Evolutionary conservation across 768 basidiomycete species (phyloP).

Genomic region (Dioszegia crocea): DNA sequence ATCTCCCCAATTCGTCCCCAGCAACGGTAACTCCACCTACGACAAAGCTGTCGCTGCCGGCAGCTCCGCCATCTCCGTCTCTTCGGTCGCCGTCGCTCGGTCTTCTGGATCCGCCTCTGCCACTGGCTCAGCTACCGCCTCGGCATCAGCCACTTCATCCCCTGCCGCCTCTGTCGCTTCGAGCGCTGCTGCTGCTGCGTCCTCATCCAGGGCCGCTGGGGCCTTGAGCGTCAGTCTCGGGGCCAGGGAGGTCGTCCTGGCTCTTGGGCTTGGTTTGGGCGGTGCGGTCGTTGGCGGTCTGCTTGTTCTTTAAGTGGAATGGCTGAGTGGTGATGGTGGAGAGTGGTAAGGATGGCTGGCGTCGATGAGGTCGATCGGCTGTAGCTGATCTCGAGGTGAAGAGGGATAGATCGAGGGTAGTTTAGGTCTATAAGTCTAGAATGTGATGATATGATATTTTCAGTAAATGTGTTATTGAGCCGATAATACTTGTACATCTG

Average conservation of each 20-base stretch:
- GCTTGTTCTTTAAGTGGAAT: neutral
- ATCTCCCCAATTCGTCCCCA: slow-evolving; percentile 4
- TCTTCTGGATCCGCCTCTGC: no score
- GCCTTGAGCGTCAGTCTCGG: neutral
- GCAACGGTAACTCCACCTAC: slow-evolving; percentile 9
- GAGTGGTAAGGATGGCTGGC: no score
- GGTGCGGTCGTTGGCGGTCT: neutral
- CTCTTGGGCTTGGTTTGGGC: neutral
- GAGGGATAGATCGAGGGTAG: no score
- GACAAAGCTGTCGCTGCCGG: neutral
- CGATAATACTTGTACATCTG: no score
- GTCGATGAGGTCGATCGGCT: no score
- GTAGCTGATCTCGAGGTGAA: no score
- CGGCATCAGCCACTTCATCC: neutral
- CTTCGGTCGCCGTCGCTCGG: no score
- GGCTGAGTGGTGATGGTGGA: neutral
- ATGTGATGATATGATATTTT: no score
- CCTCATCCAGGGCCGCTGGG: neutral
- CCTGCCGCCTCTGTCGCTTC: neutral
- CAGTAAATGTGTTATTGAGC: no score
- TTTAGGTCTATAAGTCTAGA: no score
- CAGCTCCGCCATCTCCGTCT: no score
- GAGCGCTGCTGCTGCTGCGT: neutral
- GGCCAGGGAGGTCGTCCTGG: neutral
- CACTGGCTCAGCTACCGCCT: neutral